These are phyloP conservation scores for Paramyrothecium roridum DNA, from an alignment of 2,329 filamentous ascomycete species.

Conservation along the genomic window DNA sequence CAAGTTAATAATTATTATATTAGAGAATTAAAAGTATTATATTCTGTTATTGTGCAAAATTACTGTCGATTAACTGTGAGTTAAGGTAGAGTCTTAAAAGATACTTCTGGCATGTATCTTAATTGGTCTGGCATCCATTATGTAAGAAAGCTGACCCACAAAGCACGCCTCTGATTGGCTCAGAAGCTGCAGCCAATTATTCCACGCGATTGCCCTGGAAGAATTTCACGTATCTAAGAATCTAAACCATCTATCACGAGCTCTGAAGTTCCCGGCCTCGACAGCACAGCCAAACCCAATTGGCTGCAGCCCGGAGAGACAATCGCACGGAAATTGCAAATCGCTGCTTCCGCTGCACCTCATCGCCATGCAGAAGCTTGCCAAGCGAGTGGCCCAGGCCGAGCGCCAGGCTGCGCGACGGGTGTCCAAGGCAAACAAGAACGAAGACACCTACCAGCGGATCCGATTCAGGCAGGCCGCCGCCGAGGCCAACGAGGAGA, in stretches of 20 bases:
- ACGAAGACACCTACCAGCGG: slow-evolving; percentile 22
- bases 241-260: slow-evolving; percentile 17
- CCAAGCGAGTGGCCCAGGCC: slow-evolving; percentile 63
- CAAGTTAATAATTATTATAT: no score
- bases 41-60: no score
- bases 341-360: slow-evolving; percentile 2
- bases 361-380: slow-evolving; percentile 65
- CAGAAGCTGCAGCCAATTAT: no score
- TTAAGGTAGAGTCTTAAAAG: no score
- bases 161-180: no score
- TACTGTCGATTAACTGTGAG: no score
- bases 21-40: no score
- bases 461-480: slow-evolving; percentile 27
- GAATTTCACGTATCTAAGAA: slow-evolving; percentile 24
- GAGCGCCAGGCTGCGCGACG: slow-evolving; percentile 59
- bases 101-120: no score
- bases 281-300: slow-evolving; percentile 18
- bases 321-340: not conserved
- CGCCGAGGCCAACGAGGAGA: slow-evolving; percentile 25
- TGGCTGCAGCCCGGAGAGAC: slow-evolving; percentile 7
- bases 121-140: no score
- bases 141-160: no score
- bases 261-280: slow-evolving; percentile 17
- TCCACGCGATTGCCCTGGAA: slow-evolving; percentile 8
- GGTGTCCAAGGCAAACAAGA: slow-evolving; percentile 33